Conservation (phyloP, 257 asterid genomes). For the Galeopsis tetrahit region DNA sequence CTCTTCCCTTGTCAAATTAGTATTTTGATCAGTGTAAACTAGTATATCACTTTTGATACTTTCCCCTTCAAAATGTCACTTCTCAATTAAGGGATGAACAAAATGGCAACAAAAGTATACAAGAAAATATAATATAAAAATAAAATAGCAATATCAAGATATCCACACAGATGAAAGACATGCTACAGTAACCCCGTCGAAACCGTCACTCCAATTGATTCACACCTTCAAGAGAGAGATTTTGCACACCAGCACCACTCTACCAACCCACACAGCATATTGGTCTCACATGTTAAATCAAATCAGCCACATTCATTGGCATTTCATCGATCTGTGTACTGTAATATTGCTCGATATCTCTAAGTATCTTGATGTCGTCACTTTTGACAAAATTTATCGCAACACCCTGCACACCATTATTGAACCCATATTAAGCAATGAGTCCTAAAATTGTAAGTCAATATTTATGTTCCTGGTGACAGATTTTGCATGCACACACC, state of each 20-base stretch:
- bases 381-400: conserved; percentile 91
- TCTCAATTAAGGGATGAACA: too few relatives aligned
- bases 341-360: conserved; percentile 93
- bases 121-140: too few relatives aligned
- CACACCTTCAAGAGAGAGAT: background rate
- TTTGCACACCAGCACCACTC: too few relatives aligned
- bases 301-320: conserved; percentile 98
- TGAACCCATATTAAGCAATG: background rate
- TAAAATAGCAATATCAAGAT: too few relatives aligned
- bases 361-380: conserved; percentile 85
- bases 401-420: conserved; percentile 69
- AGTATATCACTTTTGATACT: too few relatives aligned
- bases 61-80: too few relatives aligned
- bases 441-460: background rate
- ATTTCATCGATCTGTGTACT: conserved; percentile 95
- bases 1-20: too few relatives aligned
- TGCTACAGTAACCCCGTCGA: conserved; percentile 6
- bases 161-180: background rate
- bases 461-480: background rate
- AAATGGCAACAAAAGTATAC: too few relatives aligned
- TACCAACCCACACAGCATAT: background rate
- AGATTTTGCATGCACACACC: background rate
- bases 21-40: too few relatives aligned
- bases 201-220: conserved; percentile 4
- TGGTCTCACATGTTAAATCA: conserved; percentile 43